phyloP scores from a whole-genome alignment of 257 asterid genomes.

The Nicotiana knightiana region DNA sequence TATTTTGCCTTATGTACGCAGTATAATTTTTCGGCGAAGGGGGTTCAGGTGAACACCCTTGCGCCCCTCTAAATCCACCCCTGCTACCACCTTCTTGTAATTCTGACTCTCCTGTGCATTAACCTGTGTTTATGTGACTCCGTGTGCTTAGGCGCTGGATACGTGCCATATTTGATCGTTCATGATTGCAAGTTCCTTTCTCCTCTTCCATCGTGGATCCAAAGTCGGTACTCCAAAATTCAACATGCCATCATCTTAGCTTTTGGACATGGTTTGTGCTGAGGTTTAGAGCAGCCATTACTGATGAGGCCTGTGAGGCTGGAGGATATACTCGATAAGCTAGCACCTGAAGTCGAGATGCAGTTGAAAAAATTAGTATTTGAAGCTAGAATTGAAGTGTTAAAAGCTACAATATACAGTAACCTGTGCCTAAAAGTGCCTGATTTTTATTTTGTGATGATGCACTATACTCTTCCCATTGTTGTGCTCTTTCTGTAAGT shows the following conservation, averaged over 20 bases:
- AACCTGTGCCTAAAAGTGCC: not conserved
- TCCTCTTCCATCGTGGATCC: not conserved
- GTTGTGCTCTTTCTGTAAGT: not conserved
- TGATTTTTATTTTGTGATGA: not conserved
- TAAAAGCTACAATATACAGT: not conserved
- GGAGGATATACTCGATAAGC: not conserved
- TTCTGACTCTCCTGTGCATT: not conserved
- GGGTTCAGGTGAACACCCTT: too few species aligned
- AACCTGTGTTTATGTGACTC: not conserved
- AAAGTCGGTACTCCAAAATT: not conserved
- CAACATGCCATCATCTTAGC: not conserved
- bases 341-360: not conserved
- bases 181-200: slow-evolving; percentile 16
- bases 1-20: too few species aligned
- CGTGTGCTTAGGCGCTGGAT: slow-evolving; percentile 63
- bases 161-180: slow-evolving; percentile 54
- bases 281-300: not conserved
- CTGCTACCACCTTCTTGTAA: too few species aligned
- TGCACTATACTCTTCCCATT: not conserved
- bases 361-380: too few species aligned
- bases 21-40: too few species aligned
- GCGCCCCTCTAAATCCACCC: too few species aligned
- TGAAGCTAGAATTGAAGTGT: not conserved
- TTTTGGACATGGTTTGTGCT: not conserved
- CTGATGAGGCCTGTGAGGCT: not conserved